A percentile compares a stretch with the other conserved stretches of the same genome.
Evolutionary conservation across 345 rosid genomes (phyloP).

Genomic region (Pistacia integerrima): DNA sequence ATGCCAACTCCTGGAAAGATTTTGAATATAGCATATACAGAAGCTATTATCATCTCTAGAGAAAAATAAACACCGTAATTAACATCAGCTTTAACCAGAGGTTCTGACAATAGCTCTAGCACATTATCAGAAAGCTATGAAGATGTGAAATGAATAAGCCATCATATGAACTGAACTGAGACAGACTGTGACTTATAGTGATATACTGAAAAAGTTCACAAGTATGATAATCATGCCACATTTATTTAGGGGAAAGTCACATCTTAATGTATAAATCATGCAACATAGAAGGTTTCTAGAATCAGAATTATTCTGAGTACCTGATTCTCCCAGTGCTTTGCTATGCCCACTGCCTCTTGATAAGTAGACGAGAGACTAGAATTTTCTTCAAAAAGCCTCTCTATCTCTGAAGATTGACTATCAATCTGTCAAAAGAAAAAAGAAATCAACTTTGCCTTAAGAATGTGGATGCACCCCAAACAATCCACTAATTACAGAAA

Average conservation of each 20-base stretch:
- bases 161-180: background rate
- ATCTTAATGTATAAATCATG: background rate
- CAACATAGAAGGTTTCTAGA: no score
- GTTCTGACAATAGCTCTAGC: background rate
- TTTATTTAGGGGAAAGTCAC: background rate
- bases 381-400: constrained; percentile 90
- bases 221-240: background rate
- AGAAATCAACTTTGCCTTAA: constrained; percentile 10
- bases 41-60: background rate
- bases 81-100: constrained; percentile 6
- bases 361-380: constrained; percentile 63
- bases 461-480: constrained; percentile 10
- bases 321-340: constrained; percentile 86
- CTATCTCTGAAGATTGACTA: constrained; percentile 94
- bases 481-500: constrained; percentile 13
- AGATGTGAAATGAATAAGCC: background rate
- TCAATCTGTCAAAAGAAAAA: constrained; percentile 62
- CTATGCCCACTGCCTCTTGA: constrained; percentile 65
- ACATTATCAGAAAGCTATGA: background rate
- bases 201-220: background rate
- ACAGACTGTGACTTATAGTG: background rate
- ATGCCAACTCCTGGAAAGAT: background rate
- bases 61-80: background rate
- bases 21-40: background rate
- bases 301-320: no score